These are phyloP conservation scores for Remersonia thermophila DNA, from an alignment of 2,329 filamentous ascomycete species.

Conservation along the genomic window DNA sequence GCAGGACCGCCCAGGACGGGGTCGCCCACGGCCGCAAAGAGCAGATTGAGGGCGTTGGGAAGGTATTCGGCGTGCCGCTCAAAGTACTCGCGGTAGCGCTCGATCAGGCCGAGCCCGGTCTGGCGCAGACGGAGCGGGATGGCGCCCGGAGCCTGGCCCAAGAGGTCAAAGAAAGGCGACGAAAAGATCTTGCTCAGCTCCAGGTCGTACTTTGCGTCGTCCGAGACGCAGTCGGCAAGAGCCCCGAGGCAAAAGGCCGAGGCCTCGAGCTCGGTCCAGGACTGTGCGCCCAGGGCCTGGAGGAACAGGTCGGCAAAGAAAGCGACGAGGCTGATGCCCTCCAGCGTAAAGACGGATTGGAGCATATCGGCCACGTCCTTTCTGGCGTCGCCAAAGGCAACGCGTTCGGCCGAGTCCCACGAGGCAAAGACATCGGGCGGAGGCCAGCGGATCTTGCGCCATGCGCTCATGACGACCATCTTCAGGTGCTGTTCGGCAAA, in stretches of 20 bases:
- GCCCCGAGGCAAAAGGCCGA: conserved; percentile 52
- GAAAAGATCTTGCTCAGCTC: conserved; percentile 50
- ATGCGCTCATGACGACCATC: conserved; percentile 53
- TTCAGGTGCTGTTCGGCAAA: conserved; percentile 47
- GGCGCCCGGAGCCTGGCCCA: conserved; percentile 34
- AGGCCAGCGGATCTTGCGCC: conserved; percentile 59
- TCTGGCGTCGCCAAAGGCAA: conserved; percentile 58
- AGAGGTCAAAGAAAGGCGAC: conserved; percentile 43
- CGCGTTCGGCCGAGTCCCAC: conserved; percentile 60
- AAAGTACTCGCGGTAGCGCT: conserved; percentile 66
- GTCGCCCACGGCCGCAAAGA: conserved; percentile 58
- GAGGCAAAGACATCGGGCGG: conserved; percentile 40
- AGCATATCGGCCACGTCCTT: conserved; percentile 71
- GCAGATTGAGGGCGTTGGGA: conserved; percentile 57
- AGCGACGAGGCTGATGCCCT: conserved; percentile 42
- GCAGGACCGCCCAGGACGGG: conserved; percentile 51
- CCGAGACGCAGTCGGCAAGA: conserved; percentile 52
- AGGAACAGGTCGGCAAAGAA: conserved; percentile 45
- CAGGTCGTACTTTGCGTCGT: conserved; percentile 44
- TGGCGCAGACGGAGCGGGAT: conserved; percentile 53
- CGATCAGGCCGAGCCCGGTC: conserved; percentile 57
- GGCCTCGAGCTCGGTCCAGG: conserved; percentile 50
- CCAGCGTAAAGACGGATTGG: conserved; percentile 55
- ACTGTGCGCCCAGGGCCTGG: conserved; percentile 33
- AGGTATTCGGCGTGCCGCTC: conserved; percentile 55